phyloP scores from a whole-genome alignment of 129 eudicot species.

The Flaveria linearis region DNA sequence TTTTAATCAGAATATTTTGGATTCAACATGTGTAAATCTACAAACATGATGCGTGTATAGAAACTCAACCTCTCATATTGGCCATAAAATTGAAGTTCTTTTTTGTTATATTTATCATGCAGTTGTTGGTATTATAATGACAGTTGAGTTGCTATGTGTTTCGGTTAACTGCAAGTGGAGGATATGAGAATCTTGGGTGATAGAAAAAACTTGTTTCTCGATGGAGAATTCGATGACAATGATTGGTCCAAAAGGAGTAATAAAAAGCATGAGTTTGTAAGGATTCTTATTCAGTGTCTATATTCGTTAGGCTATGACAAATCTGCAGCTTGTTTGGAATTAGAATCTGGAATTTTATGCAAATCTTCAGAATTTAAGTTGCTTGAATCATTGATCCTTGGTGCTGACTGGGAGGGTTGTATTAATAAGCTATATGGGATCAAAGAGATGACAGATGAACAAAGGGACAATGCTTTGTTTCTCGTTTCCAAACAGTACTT shows the following conservation, averaged over 20 bases:
- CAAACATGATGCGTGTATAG: neutral
- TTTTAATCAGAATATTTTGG: neutral
- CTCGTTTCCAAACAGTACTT: slow-evolving; percentile 67
- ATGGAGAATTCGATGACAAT: slow-evolving; percentile 52
- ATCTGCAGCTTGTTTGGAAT: slow-evolving; percentile 80
- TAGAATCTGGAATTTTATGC: slow-evolving; percentile 63
- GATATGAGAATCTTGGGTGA: slow-evolving; percentile 37
- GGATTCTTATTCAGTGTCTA: slow-evolving; percentile 74
- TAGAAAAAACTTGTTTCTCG: slow-evolving; percentile 26
- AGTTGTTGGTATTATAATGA: slow-evolving; percentile 16
- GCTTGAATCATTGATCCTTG: slow-evolving; percentile 55
- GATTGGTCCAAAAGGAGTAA: slow-evolving; percentile 62
- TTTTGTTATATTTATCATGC: slow-evolving; percentile 23
- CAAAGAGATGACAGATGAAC: slow-evolving; percentile 64
- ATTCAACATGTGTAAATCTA: slow-evolving; percentile 6
- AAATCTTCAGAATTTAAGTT: slow-evolving; percentile 59
- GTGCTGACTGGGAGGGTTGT: slow-evolving; percentile 76
- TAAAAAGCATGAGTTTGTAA: slow-evolving; percentile 73
- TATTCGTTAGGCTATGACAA: slow-evolving; percentile 67
- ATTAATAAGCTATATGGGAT: slow-evolving; percentile 44
- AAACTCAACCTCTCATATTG: slow-evolving; percentile 4
- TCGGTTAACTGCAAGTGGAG: slow-evolving; percentile 20
- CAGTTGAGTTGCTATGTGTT: slow-evolving; percentile 22
- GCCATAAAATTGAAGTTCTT: neutral
- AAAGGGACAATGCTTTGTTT: slow-evolving; percentile 68